Evolutionary conservation across 2,329 filamentous ascomycete species (phyloP).

Genomic region (Penicillium sp.): DNA sequence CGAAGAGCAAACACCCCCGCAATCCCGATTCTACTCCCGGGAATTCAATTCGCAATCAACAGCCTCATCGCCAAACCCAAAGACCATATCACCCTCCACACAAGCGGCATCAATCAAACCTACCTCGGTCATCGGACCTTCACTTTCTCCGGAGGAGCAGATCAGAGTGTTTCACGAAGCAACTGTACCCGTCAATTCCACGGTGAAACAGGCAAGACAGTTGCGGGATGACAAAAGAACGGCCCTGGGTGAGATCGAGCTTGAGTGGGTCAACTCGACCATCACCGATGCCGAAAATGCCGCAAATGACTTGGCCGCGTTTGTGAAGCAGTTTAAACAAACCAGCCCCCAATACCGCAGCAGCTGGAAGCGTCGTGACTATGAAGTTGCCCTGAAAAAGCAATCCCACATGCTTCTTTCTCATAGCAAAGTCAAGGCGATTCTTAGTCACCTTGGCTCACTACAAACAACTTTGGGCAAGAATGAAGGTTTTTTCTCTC

Average conservation of each 20-base stretch:
- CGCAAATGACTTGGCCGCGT: conserved; percentile 25
- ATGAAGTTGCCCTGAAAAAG: conserved; percentile 13
- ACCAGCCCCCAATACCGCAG: conserved; percentile 14
- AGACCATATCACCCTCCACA: not conserved
- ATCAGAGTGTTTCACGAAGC: conserved; percentile 4
- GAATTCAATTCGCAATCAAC: not conserved
- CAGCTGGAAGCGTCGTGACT: conserved; percentile 19
- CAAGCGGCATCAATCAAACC: not conserved
- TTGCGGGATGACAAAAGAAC: conserved; percentile 6
- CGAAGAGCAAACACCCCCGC: not conserved
- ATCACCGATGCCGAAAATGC: conserved; percentile 34
- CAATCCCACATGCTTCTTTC: conserved; percentile 13
- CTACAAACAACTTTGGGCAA: not conserved
- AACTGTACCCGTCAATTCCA: conserved; percentile 3
- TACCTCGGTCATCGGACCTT: not conserved
- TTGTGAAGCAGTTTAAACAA: conserved; percentile 18
- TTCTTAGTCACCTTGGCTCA: conserved; percentile 15
- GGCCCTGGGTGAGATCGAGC: conserved; percentile 19
- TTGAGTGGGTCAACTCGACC: conserved; percentile 23
- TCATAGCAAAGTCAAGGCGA: conserved; percentile 17
- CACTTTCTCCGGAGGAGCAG: conserved; percentile 6
- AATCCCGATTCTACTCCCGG: conserved; percentile 1
- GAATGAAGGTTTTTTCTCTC: not conserved
- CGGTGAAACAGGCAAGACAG: conserved; percentile 4
- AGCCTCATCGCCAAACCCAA: not conserved